These are phyloP conservation scores for Aspergillus haitiensis DNA, from an alignment of 495 filamentous ascomycete genomes.

Conservation along the genomic window DNA sequence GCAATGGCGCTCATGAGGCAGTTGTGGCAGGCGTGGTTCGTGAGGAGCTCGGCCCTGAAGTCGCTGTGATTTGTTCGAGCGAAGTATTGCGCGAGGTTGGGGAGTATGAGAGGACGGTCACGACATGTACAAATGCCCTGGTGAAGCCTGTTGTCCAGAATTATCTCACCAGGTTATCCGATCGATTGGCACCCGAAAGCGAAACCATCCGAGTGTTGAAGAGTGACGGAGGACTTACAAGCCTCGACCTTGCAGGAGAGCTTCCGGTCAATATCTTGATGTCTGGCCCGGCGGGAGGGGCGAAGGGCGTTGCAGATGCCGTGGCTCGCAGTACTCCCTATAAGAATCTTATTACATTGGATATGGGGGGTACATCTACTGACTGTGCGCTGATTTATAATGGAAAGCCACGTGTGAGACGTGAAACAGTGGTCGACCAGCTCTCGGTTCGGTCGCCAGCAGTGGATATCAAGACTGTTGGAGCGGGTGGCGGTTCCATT, in stretches of 20 bases:
- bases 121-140: slow-evolving; percentile 51
- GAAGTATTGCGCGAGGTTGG: slow-evolving; percentile 51
- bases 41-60: slow-evolving; percentile 38
- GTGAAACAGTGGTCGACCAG: slow-evolving; percentile 47
- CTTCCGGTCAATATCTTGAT: slow-evolving; percentile 51
- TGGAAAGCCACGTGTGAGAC: slow-evolving; percentile 45
- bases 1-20: slow-evolving; percentile 43
- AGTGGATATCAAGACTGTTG: slow-evolving; percentile 51
- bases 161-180: slow-evolving; percentile 43
- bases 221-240: slow-evolving; percentile 50
- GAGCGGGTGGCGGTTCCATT: slow-evolving; percentile 51
- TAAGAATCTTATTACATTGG: slow-evolving; percentile 52
- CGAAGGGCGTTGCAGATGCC: slow-evolving; percentile 46
- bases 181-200: slow-evolving; percentile 38
- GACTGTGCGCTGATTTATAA: slow-evolving; percentile 50
- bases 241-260: slow-evolving; percentile 42
- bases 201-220: slow-evolving; percentile 50
- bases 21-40: slow-evolving; percentile 36
- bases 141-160: slow-evolving; percentile 51
- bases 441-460: slow-evolving; percentile 50
- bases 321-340: slow-evolving; percentile 47
- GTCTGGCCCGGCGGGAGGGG: slow-evolving; percentile 52
- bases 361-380: slow-evolving; percentile 54
- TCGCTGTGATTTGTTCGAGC: slow-evolving; percentile 44
- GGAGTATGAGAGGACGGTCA: slow-evolving; percentile 55